A percentile compares a stretch with the other conserved stretches of the same genome.
phyloP scores from a whole-genome alignment of 208 protist genomes.

The Sergeia podlipaevii region DNA sequence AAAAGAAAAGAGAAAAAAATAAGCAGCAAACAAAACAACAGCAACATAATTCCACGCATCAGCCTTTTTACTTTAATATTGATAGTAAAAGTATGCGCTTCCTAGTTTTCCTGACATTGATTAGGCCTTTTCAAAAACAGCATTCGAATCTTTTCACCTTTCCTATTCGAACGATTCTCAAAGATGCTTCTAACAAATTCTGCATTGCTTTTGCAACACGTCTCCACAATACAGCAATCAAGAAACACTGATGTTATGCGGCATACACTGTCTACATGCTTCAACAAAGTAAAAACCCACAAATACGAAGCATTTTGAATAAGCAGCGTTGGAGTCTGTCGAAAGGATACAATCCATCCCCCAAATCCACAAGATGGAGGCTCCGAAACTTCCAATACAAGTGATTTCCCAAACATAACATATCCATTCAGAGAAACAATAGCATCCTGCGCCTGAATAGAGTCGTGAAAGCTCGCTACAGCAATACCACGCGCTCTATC shows the following conservation, averaged over 20 bases:
- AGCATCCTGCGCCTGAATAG: constrained; percentile 57
- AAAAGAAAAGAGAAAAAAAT: not conserved
- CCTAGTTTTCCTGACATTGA: too few relatives aligned
- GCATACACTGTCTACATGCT: constrained; percentile 38
- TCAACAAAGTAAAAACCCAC: constrained; percentile 43
- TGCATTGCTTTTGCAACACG: constrained; percentile 19
- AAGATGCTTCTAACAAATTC: constrained; percentile 18
- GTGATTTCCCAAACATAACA: constrained; percentile 46
- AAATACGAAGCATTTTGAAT: constrained; percentile 51
- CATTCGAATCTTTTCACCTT: too few relatives aligned
- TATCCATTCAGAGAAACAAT: constrained; percentile 58
- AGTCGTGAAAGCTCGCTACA: constrained; percentile 47
- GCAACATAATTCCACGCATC: not conserved
- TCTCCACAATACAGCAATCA: constrained; percentile 38
- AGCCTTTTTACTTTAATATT: too few relatives aligned
- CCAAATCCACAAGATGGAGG: constrained; percentile 38
- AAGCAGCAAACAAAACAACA: not conserved
- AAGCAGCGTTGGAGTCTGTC: constrained; percentile 30
- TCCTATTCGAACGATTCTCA: too few relatives aligned
- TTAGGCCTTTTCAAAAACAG: too few relatives aligned
- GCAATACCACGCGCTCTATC: constrained; percentile 35
- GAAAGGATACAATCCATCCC: constrained; percentile 52
- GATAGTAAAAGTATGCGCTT: too few relatives aligned
- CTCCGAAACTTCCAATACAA: constrained; percentile 37
- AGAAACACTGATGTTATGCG: constrained; percentile 30